These are phyloP conservation scores for Hanseniaspora nectarophila DNA, from an alignment of 805 yeast species.

Conservation along the genomic window DNA sequence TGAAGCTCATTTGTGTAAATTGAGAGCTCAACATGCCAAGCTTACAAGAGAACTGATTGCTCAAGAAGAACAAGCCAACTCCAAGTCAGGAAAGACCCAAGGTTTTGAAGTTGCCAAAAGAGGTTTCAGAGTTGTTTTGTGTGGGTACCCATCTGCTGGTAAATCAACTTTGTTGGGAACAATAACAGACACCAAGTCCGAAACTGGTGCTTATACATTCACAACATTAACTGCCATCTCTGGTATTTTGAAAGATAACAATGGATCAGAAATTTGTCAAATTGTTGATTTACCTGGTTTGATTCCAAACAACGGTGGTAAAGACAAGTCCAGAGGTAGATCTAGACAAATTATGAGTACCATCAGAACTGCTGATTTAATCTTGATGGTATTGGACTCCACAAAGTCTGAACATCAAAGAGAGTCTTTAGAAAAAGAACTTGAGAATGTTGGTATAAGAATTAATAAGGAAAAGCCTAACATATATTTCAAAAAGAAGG, in stretches of 20 bases:
- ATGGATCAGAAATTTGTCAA: slow-evolving; percentile 81
- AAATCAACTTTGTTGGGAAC: slow-evolving; percentile 81
- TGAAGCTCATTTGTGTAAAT: slow-evolving; percentile 86
- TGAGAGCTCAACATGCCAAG: slow-evolving; percentile 89
- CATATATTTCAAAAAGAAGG: slow-evolving; percentile 63
- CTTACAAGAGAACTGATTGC: slow-evolving; percentile 83
- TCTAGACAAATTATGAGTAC: slow-evolving; percentile 95
- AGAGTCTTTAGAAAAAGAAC: slow-evolving; percentile 70
- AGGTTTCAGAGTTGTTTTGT: slow-evolving; percentile 88
- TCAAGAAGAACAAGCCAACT: slow-evolving; percentile 56
- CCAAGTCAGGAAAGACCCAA: slow-evolving; percentile 51
- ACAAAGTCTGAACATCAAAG: slow-evolving; percentile 88
- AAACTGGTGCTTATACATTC: slow-evolving; percentile 88
- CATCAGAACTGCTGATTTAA: slow-evolving; percentile 85
- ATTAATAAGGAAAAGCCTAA: slow-evolving; percentile 70
- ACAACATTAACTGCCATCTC: slow-evolving; percentile 95
- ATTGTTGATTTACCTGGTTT: slow-evolving; percentile 97
- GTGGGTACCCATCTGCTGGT: slow-evolving; percentile 97
- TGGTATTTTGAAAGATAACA: slow-evolving; percentile 79
- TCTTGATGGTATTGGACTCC: slow-evolving; percentile 89
- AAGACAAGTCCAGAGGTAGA: slow-evolving; percentile 95
- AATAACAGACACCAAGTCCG: slow-evolving; percentile 87
- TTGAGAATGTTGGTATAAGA: slow-evolving; percentile 88
- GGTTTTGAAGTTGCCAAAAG: slow-evolving; percentile 92
- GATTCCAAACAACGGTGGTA: slow-evolving; percentile 91